Evolutionary conservation across 2,329 filamentous ascomycete genomes (phyloP).

Genomic region (Pyrenochaeta sp.): DNA sequence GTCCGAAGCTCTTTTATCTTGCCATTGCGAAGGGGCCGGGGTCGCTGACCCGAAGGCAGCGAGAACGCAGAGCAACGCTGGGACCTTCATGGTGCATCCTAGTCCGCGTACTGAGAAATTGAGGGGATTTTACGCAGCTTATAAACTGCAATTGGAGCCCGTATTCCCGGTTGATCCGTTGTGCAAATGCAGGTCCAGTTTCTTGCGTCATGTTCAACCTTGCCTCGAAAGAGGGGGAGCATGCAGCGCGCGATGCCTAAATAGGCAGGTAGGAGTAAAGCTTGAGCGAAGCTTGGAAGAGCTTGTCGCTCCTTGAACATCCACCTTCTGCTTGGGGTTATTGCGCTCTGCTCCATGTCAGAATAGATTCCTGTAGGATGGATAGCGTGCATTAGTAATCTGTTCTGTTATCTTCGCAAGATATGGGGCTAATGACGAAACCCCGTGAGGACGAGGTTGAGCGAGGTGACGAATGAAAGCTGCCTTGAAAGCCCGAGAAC

Average conservation of each 20-base stretch:
- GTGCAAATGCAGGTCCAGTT: conserved; percentile 3
- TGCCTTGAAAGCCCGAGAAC: too few species aligned
- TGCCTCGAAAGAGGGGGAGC: conserved; percentile 12
- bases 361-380: neutral
- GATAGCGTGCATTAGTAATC: neutral
- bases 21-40: conserved; percentile 6
- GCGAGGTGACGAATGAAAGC: neutral
- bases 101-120: neutral
- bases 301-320: conserved; percentile 23
- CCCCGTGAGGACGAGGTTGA: neutral
- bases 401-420: neutral
- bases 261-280: conserved; percentile 23
- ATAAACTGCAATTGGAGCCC: conserved; percentile 2
- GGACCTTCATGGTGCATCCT: conserved; percentile 16
- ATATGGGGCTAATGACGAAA: neutral
- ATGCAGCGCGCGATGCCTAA: conserved; percentile 13
- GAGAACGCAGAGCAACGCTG: conserved; percentile 11
- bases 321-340: conserved; percentile 2
- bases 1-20: conserved; percentile 21
- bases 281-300: conserved; percentile 23
- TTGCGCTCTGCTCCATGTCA: neutral
- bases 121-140: neutral
- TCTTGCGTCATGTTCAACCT: conserved; percentile 14
- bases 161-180: neutral
- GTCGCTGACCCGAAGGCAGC: conserved; percentile 10